Conservation (phyloP, 2,329 filamentous ascomycete species). For the Aspergillus melleus region DNA sequence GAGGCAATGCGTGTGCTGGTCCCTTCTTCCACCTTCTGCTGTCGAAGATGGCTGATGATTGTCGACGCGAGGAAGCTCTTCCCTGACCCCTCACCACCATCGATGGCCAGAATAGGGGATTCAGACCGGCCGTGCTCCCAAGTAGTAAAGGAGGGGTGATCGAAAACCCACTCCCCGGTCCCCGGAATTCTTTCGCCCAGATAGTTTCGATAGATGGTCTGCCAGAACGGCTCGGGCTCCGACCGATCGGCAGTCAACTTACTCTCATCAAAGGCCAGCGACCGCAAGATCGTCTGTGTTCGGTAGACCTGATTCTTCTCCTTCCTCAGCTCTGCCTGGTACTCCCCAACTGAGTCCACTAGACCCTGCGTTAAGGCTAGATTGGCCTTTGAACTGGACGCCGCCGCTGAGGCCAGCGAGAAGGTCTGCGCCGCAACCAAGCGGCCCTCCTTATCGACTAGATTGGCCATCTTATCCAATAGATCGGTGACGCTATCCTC, state of each 20-base stretch:
- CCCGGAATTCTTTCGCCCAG: conserved; percentile 11
- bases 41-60: conserved; percentile 13
- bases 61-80: conserved; percentile 19
- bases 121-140: conserved; percentile 9
- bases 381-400: conserved; percentile 10
- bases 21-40: conserved; percentile 5
- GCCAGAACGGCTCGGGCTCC: conserved; percentile 18
- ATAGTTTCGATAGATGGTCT: conserved; percentile 17
- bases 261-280: conserved; percentile 18
- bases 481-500: conserved; percentile 19
- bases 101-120: conserved; percentile 13
- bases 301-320: conserved; percentile 12
- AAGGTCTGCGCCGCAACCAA: conserved; percentile 18
- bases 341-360: conserved; percentile 14
- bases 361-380: conserved; percentile 12
- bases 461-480: conserved; percentile 14
- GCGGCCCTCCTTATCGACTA: conserved; percentile 17
- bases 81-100: conserved; percentile 16
- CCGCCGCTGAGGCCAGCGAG: conserved; percentile 13
- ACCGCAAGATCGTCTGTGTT: conserved; percentile 10
- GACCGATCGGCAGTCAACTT: conserved; percentile 12
- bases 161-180: conserved; percentile 18
- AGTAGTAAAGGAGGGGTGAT: conserved; percentile 8
- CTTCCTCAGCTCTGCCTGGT: conserved; percentile 12
- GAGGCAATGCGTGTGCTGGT: conserved; percentile 8